A percentile compares a stretch with the other conserved stretches of the same genome.
phyloP scores from a whole-genome alignment of 1,139 yeast genomes.

The Candida gigantensis region DNA sequence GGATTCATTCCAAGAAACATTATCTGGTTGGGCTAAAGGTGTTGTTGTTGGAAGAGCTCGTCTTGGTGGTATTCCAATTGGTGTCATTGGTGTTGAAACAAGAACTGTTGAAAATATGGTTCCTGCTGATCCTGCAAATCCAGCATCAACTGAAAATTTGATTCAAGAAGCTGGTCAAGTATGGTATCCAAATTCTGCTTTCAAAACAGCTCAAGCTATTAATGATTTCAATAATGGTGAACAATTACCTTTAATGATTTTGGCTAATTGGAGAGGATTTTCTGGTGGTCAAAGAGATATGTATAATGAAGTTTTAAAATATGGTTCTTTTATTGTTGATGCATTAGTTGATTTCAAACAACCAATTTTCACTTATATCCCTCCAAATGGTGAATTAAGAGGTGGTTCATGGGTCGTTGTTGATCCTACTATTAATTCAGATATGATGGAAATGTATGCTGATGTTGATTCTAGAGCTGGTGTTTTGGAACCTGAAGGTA shows the following conservation, averaged over 20 bases:
- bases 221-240: conserved; percentile 97
- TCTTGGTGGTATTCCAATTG: conserved; percentile 97
- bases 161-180: conserved; percentile 98
- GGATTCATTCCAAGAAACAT: conserved; percentile 93
- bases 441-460: conserved; percentile 99
- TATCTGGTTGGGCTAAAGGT: conserved; percentile 98
- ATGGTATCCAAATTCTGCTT: conserved; percentile 99
- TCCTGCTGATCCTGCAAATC: conserved; percentile 99
- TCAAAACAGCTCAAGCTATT: conserved; percentile 98
- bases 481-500: conserved; percentile 98
- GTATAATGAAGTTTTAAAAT: conserved; percentile 97
- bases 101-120: conserved; percentile 81
- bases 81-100: conserved; percentile 96
- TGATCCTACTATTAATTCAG: conserved; percentile 94
- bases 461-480: conserved; percentile 97
- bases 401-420: conserved; percentile 99
- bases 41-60: conserved; percentile 99
- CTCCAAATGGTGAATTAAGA: conserved; percentile 97
- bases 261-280: conserved; percentile 99
- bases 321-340: conserved; percentile 95
- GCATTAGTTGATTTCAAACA: conserved; percentile 95
- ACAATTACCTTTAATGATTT: conserved; percentile 92
- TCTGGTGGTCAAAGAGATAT: conserved; percentile 99
- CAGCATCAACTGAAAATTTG: conserved; percentile 83
- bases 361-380: conserved; percentile 94